A percentile compares a stretch with the other conserved stretches of the same genome.
These are phyloP conservation scores for Raddia guianensis DNA, from an alignment of 176 grass and related monocot species.

Conservation along the genomic window DNA sequence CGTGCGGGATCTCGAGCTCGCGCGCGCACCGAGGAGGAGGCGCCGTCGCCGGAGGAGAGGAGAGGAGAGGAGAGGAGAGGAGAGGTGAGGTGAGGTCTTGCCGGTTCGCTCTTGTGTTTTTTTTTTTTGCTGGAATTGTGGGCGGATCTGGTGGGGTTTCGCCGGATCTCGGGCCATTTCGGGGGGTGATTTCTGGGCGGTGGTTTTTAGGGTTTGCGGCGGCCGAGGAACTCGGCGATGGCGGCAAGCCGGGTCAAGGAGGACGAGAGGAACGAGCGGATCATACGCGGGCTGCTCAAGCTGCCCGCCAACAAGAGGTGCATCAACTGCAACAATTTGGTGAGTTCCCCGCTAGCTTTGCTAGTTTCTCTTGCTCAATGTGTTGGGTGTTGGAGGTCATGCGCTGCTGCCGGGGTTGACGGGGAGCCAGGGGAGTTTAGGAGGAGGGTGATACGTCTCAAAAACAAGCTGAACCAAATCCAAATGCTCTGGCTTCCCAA, in stretches of 20 bases:
- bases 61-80: slow-evolving; percentile 36
- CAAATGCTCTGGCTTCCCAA: no score
- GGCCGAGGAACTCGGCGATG: slow-evolving; percentile 46
- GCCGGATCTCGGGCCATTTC: slow-evolving; percentile 52
- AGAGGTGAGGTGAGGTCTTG: slow-evolving; percentile 27
- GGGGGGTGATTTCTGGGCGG: neutral
- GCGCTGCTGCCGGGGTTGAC: neutral
- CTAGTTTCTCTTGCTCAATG: slow-evolving; percentile 25
- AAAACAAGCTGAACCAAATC: no score
- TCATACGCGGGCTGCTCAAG: slow-evolving; percentile 90
- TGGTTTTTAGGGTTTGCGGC: slow-evolving; percentile 45
- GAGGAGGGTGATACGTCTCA: neutral
- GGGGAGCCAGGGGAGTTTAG: neutral
- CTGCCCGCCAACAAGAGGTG: slow-evolving; percentile 90
- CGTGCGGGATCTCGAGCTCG: slow-evolving; percentile 45
- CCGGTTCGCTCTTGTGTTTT: neutral
- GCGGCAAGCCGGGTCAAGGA: slow-evolving; percentile 81
- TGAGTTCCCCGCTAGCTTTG: slow-evolving; percentile 34
- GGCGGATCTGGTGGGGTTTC: slow-evolving; percentile 41
- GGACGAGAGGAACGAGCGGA: slow-evolving; percentile 95
- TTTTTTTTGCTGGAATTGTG: neutral
- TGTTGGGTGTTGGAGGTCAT: slow-evolving; percentile 15
- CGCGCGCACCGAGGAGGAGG: neutral
- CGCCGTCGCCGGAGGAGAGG: slow-evolving; percentile 26
- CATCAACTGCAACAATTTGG: slow-evolving; percentile 99